These are phyloP conservation scores for Thelephora ganbajun DNA, from an alignment of 768 basidiomycete genomes.

Conservation along the genomic window DNA sequence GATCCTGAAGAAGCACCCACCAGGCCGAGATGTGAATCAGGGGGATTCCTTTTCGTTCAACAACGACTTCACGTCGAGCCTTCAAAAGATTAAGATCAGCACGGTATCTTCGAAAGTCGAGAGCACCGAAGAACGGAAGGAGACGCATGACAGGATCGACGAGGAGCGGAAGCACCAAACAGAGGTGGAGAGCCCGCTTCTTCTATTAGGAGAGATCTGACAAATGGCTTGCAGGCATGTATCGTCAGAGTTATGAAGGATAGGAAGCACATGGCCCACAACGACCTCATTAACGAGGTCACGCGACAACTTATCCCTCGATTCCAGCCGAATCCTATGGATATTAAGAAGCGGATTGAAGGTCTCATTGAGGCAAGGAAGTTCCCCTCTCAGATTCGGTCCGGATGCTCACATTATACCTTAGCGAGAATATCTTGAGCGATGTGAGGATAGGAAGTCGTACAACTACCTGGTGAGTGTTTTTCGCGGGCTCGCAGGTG, in stretches of 20 bases:
- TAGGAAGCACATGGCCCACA: constrained; percentile 78
- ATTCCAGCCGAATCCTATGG: constrained; percentile 74
- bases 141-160: constrained; percentile 81
- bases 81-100: constrained; percentile 87
- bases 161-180: constrained; percentile 84
- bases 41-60: constrained; percentile 89
- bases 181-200: constrained; percentile 42
- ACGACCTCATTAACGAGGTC: constrained; percentile 82
- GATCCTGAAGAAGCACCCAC: constrained; percentile 81
- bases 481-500: too few species aligned
- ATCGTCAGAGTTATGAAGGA: constrained; percentile 98
- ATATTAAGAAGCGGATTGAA: constrained; percentile 91
- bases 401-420: not conserved
- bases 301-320: constrained; percentile 72
- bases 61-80: constrained; percentile 55
- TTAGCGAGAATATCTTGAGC: constrained; percentile 88
- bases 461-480: constrained; percentile 61
- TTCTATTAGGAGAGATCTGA: constrained; percentile 2
- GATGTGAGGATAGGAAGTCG: constrained; percentile 76
- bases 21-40: constrained; percentile 65
- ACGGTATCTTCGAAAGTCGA: constrained; percentile 85
- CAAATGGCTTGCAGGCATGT: constrained; percentile 54
- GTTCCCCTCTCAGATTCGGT: not conserved
- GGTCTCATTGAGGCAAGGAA: constrained; percentile 74
- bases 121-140: constrained; percentile 72